Evolutionary conservation across 768 basidiomycete genomes (phyloP).

Genomic region (Suillus fuscotomentosus): DNA sequence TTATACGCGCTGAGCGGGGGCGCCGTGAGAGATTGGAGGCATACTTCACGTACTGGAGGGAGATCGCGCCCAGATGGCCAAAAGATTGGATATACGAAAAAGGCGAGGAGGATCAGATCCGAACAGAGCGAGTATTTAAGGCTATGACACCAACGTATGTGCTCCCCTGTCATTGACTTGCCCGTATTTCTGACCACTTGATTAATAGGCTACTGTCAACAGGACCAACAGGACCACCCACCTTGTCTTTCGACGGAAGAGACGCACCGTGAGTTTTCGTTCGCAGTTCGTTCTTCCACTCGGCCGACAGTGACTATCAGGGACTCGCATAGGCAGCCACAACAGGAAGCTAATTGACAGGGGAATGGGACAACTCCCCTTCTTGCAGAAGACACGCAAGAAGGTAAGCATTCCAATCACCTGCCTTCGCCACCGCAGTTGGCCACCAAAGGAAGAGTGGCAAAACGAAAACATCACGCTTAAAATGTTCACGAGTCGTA

Average conservation of each 20-base stretch:
- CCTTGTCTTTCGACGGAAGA: background rate
- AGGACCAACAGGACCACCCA: background rate
- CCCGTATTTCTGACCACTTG: background rate
- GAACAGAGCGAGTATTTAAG: background rate
- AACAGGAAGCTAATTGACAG: background rate
- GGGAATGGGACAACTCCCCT: background rate
- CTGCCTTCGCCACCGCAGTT: background rate
- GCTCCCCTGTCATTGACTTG: background rate
- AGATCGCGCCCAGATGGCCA: constrained; percentile 22
- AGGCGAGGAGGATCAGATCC: background rate
- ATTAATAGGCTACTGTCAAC: background rate
- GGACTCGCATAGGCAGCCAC: background rate
- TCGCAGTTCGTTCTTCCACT: background rate
- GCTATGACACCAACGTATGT: background rate
- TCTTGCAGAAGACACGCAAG: background rate
- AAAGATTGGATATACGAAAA: constrained; percentile 22
- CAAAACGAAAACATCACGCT: background rate
- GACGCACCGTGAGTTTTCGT: background rate
- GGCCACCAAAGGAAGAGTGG: background rate
- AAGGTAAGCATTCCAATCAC: background rate
- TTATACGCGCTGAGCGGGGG: constrained; percentile 21
- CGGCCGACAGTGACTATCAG: background rate
- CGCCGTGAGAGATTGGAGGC: constrained; percentile 26
- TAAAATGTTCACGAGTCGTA: background rate
- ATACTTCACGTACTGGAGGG: constrained; percentile 27